Percentiles rank a stretch among this genome's conserved stretches.
Conservation (phyloP, 768 basidiomycete species). For the Boletellus ananiceps region DNA sequence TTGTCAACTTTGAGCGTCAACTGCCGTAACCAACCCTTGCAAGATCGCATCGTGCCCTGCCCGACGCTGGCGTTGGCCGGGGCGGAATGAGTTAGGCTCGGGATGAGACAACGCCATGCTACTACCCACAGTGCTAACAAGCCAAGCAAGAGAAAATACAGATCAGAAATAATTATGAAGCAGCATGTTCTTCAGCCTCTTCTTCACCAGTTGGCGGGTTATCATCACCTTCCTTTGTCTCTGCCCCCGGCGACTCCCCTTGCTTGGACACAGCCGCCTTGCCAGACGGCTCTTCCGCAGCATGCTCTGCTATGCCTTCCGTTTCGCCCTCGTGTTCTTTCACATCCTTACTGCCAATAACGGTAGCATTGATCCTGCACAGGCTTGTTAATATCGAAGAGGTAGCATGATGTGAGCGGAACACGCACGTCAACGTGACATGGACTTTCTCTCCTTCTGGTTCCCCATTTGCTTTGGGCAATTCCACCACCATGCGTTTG, state of each 20-base stretch:
- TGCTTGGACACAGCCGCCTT: constrained; percentile 23
- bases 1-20: background rate
- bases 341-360: constrained; percentile 62
- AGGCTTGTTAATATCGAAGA: background rate
- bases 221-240: constrained; percentile 24
- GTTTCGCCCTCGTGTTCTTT: constrained; percentile 35
- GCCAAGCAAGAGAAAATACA: constrained; percentile 7
- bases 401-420: background rate
- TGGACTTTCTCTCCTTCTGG: constrained; percentile 59
- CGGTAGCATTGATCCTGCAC: constrained; percentile 71
- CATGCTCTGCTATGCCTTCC: constrained; percentile 18
- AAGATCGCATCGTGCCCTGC: too few relatives aligned
- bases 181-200: constrained; percentile 13
- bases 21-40: too few relatives aligned
- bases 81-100: too few relatives aligned
- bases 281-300: constrained; percentile 27
- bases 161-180: constrained; percentile 10
- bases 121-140: background rate
- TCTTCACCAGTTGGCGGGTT: constrained; percentile 17
- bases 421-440: constrained; percentile 68
- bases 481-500: constrained; percentile 61
- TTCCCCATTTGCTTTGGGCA: constrained; percentile 45
- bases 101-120: background rate
- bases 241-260: constrained; percentile 19
- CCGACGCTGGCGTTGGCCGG: too few relatives aligned